phyloP scores from a whole-genome alignment of 2,329 filamentous ascomycete species.

The Fusarium abutilonis region DNA sequence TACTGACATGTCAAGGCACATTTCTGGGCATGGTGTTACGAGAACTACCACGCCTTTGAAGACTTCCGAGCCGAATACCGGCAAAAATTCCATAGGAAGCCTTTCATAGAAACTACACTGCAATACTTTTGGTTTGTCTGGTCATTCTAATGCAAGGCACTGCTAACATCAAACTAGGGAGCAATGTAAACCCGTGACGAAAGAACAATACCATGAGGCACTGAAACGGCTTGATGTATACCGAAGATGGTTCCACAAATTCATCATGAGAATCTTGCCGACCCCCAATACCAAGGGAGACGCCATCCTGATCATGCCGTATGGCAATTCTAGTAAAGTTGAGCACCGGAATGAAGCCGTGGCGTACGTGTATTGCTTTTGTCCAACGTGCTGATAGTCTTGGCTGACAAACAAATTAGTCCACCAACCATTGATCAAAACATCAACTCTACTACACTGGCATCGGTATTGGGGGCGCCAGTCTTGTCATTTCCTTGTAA shows the following conservation, averaged over 20 bases:
- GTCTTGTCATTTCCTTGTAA: conserved; percentile 51
- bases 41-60: conserved; percentile 48
- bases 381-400: neutral
- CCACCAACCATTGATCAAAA: conserved; percentile 42
- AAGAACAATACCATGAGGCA: conserved; percentile 18
- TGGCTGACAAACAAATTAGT: conserved; percentile 39
- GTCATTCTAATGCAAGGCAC: neutral
- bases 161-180: conserved; percentile 29
- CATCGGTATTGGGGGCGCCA: conserved; percentile 46
- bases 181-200: conserved; percentile 29
- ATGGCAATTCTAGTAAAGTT: conserved; percentile 26
- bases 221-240: conserved; percentile 44
- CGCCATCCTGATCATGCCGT: conserved; percentile 47
- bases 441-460: conserved; percentile 44
- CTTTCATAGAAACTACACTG: conserved; percentile 47
- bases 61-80: conserved; percentile 44
- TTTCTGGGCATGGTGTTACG: conserved; percentile 48
- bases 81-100: conserved; percentile 36
- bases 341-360: conserved; percentile 44
- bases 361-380: conserved; percentile 38
- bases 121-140: conserved; percentile 46
- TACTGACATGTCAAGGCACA: conserved; percentile 43
- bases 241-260: conserved; percentile 47
- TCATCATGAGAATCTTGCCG: conserved; percentile 37
- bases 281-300: conserved; percentile 32